phyloP scores from a whole-genome alignment of 202 grass and related monocot species.

The Thinopyrum obtusiflorum region DNA sequence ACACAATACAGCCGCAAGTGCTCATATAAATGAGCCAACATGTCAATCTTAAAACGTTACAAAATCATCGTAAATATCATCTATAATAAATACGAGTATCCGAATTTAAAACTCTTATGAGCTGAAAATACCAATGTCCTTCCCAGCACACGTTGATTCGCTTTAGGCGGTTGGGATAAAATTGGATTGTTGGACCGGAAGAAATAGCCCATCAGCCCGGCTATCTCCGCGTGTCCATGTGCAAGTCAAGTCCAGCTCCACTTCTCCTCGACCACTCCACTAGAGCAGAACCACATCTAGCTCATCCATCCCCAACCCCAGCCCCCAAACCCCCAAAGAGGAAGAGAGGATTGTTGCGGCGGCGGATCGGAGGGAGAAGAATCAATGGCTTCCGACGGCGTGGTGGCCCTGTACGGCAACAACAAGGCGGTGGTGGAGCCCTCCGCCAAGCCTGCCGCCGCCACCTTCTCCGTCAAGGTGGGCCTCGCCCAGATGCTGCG shows the following conservation, averaged over 20 bases:
- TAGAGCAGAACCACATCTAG: not conserved
- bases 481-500: constrained; percentile 52
- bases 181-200: not conserved
- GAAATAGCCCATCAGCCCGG: not conserved
- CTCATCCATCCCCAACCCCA: not conserved
- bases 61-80: too few species aligned
- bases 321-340: not conserved
- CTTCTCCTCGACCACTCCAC: not conserved
- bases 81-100: too few species aligned
- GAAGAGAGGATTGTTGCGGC: not conserved
- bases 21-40: too few species aligned
- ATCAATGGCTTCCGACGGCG: constrained; percentile 38
- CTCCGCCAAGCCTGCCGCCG: constrained; percentile 31
- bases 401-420: constrained; percentile 59
- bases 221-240: not conserved
- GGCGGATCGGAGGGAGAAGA: not conserved
- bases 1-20: too few species aligned
- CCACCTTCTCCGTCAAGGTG: constrained; percentile 48
- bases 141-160: too few species aligned
- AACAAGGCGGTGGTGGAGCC: constrained; percentile 35
- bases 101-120: too few species aligned
- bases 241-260: constrained; percentile 1
- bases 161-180: too few species aligned
- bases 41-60: too few species aligned
- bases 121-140: too few species aligned